phyloP scores from a whole-genome alignment of 306 rosid genomes.

The Castanea mollissima region DNA sequence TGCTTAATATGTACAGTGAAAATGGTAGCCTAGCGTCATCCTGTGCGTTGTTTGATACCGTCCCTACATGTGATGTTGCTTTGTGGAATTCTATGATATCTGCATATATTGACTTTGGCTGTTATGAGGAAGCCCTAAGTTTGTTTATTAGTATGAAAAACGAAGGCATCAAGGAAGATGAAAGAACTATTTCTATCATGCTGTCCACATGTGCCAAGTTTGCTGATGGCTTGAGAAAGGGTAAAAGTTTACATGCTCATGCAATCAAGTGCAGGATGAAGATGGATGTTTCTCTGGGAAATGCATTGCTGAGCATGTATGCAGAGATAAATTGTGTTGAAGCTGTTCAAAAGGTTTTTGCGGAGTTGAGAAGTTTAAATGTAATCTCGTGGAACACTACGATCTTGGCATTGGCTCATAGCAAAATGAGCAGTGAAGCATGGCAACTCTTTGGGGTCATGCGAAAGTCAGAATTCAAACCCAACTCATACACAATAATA shows the following conservation, averaged over 20 bases:
- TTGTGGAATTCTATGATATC: constrained; percentile 54
- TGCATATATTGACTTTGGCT: constrained; percentile 20
- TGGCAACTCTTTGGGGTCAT: constrained; percentile 26
- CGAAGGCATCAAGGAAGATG: constrained; percentile 30
- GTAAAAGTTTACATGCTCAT: constrained; percentile 43
- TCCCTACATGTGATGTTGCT: constrained; percentile 35
- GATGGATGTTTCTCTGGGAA: constrained; percentile 36
- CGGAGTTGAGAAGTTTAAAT: constrained; percentile 26
- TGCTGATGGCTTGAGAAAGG: constrained; percentile 23
- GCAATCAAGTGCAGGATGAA: constrained; percentile 28
- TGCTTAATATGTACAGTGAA: constrained; percentile 40
- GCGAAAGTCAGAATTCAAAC: constrained; percentile 27
- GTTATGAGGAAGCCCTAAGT: constrained; percentile 35
- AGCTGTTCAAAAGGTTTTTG: constrained; percentile 32
- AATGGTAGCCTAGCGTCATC: constrained; percentile 30
- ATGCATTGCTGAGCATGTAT: constrained; percentile 40
- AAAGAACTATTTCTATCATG: constrained; percentile 36
- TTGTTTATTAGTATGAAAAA: constrained; percentile 30
- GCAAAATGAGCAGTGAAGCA: constrained; percentile 30
- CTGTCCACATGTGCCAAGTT: constrained; percentile 23
- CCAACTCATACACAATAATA: constrained; percentile 39
- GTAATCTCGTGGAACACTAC: constrained; percentile 44
- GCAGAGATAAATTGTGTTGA: constrained; percentile 19
- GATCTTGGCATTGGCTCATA: constrained; percentile 34
- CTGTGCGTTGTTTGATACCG: constrained; percentile 20